Evolutionary conservation across 805 yeast genomes (phyloP).

Genomic region (Candida glaebosa): DNA sequence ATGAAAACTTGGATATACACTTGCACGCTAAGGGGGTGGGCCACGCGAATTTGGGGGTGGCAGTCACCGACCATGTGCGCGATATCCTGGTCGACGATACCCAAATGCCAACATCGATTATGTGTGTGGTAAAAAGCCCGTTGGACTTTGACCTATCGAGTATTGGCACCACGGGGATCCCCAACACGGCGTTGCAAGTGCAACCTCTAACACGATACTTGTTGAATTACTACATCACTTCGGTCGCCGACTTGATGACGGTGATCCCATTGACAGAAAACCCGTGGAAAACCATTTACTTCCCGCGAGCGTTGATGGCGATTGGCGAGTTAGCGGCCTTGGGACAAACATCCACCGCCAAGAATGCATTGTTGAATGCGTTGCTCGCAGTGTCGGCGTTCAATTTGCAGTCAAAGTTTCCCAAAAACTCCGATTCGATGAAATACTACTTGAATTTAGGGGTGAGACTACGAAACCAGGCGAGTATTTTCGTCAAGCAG

Average conservation of each 20-base stretch:
- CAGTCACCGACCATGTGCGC: constrained; percentile 29
- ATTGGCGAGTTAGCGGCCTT: constrained; percentile 74
- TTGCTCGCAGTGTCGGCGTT: constrained; percentile 79
- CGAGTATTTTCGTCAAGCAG: constrained; percentile 60
- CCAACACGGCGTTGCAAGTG: constrained; percentile 59
- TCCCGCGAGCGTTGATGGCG: constrained; percentile 79
- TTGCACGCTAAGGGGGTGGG: constrained; percentile 35
- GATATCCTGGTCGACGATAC: constrained; percentile 32
- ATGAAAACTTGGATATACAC: constrained; percentile 39
- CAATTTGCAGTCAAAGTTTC: constrained; percentile 70
- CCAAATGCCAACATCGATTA: constrained; percentile 51
- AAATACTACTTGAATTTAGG: constrained; percentile 70
- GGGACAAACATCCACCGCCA: constrained; percentile 72
- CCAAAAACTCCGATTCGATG: constrained; percentile 62
- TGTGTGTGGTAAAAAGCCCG: constrained; percentile 44
- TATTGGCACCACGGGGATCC: constrained; percentile 32
- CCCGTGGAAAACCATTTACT: constrained; percentile 86
- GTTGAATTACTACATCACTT: constrained; percentile 65
- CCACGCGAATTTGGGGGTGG: constrained; percentile 20
- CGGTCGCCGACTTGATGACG: constrained; percentile 78
- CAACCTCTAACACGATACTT: constrained; percentile 71
- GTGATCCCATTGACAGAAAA: constrained; percentile 69
- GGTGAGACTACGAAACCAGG: constrained; percentile 69
- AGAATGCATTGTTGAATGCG: constrained; percentile 76
- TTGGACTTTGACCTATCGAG: constrained; percentile 33